Percentiles rank a stretch among this genome's conserved stretches.
Conservation (phyloP, 805 yeast species). For the Wickerhamiella dianesei region DNA sequence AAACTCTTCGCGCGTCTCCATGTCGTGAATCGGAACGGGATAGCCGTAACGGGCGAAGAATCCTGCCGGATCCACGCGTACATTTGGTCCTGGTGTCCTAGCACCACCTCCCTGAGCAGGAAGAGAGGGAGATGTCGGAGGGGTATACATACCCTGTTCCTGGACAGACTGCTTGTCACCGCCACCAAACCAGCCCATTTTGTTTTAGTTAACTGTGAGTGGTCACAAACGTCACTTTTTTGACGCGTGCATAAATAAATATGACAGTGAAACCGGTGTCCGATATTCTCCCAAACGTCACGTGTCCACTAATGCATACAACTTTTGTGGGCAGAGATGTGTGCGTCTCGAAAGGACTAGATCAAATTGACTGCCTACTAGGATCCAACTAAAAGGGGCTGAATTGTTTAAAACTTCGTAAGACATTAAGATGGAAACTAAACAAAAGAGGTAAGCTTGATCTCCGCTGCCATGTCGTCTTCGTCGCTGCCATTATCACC, state of each 20-base stretch:
- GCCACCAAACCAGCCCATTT: background rate
- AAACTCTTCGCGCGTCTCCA: constrained; percentile 59
- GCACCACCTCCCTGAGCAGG: background rate
- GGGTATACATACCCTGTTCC: background rate
- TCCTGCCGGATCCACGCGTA: constrained; percentile 50
- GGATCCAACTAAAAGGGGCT: too few relatives aligned
- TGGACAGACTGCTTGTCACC: background rate
- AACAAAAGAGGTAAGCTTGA: constrained; percentile 38
- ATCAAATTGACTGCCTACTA: too few relatives aligned
- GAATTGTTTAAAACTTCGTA: too few relatives aligned
- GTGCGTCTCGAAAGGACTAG: too few relatives aligned
- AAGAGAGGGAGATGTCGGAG: background rate
- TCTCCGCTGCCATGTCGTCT: constrained; percentile 26
- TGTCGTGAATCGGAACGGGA: constrained; percentile 89
- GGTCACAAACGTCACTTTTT: background rate
- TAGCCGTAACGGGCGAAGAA: constrained; percentile 80
- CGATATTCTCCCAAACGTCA: too few relatives aligned
- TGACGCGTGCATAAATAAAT: background rate
- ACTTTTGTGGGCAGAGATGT: too few relatives aligned
- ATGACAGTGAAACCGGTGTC: background rate
- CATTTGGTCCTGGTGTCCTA: background rate
- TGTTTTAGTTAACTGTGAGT: background rate
- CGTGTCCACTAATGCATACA: too few relatives aligned
- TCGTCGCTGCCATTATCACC: constrained; percentile 6
- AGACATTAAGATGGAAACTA: too few relatives aligned